Percentiles rank a stretch among this genome's conserved stretches.
Evolutionary conservation across 2,329 filamentous ascomycete species (phyloP).

Genomic region (Conoideocrella luteorostrata): DNA sequence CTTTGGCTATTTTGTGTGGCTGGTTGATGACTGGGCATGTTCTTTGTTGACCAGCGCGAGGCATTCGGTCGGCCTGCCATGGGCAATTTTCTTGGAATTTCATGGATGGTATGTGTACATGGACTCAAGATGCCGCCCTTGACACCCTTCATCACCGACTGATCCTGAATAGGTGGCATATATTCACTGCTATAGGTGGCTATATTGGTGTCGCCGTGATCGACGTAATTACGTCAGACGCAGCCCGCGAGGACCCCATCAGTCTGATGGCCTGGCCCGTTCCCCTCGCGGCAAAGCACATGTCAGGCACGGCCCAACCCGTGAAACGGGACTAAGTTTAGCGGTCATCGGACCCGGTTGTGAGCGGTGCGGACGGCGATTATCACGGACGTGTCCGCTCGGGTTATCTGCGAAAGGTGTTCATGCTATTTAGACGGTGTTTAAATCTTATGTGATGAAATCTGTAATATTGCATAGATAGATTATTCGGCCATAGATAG

Average conservation of each 20-base stretch:
- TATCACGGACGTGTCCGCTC: too few relatives aligned
- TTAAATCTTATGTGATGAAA: too few relatives aligned
- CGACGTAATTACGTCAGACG: slow-evolving; percentile 28
- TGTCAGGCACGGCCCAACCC: too few relatives aligned
- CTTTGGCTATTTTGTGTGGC: slow-evolving; percentile 33
- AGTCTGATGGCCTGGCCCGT: slow-evolving; percentile 29
- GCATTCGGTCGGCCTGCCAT: slow-evolving; percentile 25
- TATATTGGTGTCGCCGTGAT: slow-evolving; percentile 32
- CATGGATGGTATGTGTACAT: slow-evolving; percentile 37
- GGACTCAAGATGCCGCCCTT: too few relatives aligned
- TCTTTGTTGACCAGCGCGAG: slow-evolving; percentile 19
- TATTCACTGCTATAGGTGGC: slow-evolving; percentile 34
- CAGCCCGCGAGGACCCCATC: slow-evolving; percentile 23
- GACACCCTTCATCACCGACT: not conserved
- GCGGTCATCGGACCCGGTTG: too few relatives aligned
- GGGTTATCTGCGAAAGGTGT: too few relatives aligned
- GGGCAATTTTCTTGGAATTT: slow-evolving; percentile 32
- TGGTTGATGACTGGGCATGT: slow-evolving; percentile 32
- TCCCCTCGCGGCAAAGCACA: slow-evolving; percentile 13
- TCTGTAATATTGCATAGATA: too few relatives aligned
- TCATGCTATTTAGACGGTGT: too few relatives aligned
- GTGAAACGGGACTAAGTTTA: too few relatives aligned
- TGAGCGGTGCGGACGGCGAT: too few relatives aligned
- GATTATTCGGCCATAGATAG: too few relatives aligned
- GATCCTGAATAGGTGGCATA: slow-evolving; percentile 29